Conservation (phyloP, 148 eudicot genomes). For the Vaccinium myrtillus region DNA sequence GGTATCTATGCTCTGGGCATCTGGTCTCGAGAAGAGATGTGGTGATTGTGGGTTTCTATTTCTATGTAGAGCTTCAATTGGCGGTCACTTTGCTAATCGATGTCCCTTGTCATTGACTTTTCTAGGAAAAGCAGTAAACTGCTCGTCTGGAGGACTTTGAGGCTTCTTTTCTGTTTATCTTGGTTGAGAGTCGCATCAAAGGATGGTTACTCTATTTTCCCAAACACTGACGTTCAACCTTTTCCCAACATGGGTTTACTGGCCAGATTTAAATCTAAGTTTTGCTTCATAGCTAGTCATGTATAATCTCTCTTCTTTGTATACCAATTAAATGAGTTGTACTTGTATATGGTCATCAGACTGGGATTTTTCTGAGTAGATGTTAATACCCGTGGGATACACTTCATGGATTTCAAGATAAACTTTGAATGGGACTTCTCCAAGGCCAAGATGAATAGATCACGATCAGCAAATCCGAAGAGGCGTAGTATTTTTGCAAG, state of each 20-base stretch:
- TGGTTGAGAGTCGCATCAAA: background rate
- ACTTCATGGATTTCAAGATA: background rate
- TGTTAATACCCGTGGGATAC: background rate
- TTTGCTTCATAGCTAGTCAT: background rate
- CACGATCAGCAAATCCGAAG: background rate
- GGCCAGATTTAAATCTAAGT: background rate
- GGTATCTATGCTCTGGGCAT: too few species aligned
- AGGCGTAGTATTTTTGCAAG: background rate
- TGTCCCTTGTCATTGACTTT: background rate
- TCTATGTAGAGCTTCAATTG: background rate
- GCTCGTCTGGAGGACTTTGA: background rate
- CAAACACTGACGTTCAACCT: background rate
- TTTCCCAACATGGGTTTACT: background rate
- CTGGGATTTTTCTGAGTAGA: background rate
- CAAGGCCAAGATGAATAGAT: background rate
- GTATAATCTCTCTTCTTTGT: background rate
- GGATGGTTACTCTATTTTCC: constrained; percentile 4
- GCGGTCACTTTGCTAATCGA: background rate
- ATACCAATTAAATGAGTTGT: background rate
- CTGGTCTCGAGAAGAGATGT: background rate
- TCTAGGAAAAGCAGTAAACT: background rate
- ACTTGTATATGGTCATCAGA: background rate
- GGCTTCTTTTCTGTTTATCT: background rate
- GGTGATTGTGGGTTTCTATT: background rate
- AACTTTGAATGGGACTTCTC: background rate